phyloP scores from a whole-genome alignment of 177 flowering plant species.

The Vitis hybrid region DNA sequence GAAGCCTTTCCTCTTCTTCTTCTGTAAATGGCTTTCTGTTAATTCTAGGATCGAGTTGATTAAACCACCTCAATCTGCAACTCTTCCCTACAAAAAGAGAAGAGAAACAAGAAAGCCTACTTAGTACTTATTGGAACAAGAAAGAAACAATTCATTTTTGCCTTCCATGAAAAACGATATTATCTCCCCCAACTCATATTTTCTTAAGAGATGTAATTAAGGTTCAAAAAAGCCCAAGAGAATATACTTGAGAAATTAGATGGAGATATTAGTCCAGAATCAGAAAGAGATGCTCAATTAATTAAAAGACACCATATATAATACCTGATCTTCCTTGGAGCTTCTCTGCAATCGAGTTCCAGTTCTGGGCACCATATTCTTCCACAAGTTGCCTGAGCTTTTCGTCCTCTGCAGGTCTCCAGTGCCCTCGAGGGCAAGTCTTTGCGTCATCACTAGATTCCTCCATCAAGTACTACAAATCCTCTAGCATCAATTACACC shows the following conservation, averaged over 20 bases:
- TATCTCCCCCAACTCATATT: too few relatives aligned
- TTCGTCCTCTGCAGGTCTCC: constrained; percentile 87
- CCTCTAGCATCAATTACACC: constrained; percentile 7
- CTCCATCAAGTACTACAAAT: constrained; percentile 28
- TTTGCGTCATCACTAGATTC: constrained; percentile 38
- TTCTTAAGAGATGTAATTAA: too few relatives aligned
- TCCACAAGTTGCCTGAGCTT: constrained; percentile 67
- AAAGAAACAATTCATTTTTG: background rate
- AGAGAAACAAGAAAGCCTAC: background rate
- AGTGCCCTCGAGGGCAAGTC: constrained; percentile 71
- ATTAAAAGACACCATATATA: background rate
- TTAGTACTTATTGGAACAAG: background rate
- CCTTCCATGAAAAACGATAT: too few relatives aligned
- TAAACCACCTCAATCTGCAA: constrained; percentile 88
- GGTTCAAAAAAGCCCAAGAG: too few relatives aligned
- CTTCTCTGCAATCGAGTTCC: constrained; percentile 85
- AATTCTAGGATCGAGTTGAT: constrained; percentile 83
- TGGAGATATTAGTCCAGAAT: background rate
- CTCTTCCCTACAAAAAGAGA: constrained; percentile 61
- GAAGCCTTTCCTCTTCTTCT: constrained; percentile 78
- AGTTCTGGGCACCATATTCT: constrained; percentile 73
- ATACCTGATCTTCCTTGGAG: constrained; percentile 86
- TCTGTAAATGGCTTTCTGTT: constrained; percentile 72
- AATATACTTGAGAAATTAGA: background rate
- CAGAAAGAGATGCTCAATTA: background rate